Percentiles rank a stretch among this genome's conserved stretches.
Evolutionary conservation across 495 filamentous ascomycete genomes (phyloP).

Genomic region (Amorphotheca resinae): DNA sequence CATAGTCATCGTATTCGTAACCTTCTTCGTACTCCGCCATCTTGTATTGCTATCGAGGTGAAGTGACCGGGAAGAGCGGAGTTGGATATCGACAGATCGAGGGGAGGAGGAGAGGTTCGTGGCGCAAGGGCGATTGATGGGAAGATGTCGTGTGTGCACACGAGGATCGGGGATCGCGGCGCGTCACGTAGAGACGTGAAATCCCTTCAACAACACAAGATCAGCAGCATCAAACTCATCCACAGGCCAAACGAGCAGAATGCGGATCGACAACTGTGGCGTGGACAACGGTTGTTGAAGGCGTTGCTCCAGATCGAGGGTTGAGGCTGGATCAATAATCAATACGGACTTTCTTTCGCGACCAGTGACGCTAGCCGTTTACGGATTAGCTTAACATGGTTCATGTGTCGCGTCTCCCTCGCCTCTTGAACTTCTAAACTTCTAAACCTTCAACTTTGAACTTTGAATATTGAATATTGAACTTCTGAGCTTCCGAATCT

Average conservation of each 20-base stretch:
- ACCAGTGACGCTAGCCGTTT: not conserved
- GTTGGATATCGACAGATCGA: not conserved
- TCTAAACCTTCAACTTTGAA: too few species aligned
- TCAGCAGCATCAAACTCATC: constrained; percentile 8
- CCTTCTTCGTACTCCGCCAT: constrained; percentile 24
- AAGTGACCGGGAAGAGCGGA: not conserved
- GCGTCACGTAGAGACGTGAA: constrained; percentile 12
- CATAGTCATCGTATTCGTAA: constrained; percentile 31
- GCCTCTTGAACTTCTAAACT: too few species aligned
- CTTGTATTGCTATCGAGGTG: constrained; percentile 4
- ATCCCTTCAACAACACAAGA: constrained; percentile 2
- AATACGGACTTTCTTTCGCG: not conserved
- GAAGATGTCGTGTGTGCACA: constrained; percentile 11
- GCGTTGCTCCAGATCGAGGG: not conserved
- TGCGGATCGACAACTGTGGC: not conserved
- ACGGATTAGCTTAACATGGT: not conserved
- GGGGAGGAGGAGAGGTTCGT: not conserved
- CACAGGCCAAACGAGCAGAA: not conserved
- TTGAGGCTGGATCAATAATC: constrained; percentile 1
- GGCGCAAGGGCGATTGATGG: constrained; percentile 8
- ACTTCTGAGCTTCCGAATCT: too few species aligned
- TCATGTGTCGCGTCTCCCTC: too few species aligned
- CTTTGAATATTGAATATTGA: too few species aligned
- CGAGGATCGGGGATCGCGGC: constrained; percentile 1
- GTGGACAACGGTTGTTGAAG: not conserved